Conservation (phyloP, 2,329 filamentous ascomycete genomes). For the Thelonectria discophora region DNA sequence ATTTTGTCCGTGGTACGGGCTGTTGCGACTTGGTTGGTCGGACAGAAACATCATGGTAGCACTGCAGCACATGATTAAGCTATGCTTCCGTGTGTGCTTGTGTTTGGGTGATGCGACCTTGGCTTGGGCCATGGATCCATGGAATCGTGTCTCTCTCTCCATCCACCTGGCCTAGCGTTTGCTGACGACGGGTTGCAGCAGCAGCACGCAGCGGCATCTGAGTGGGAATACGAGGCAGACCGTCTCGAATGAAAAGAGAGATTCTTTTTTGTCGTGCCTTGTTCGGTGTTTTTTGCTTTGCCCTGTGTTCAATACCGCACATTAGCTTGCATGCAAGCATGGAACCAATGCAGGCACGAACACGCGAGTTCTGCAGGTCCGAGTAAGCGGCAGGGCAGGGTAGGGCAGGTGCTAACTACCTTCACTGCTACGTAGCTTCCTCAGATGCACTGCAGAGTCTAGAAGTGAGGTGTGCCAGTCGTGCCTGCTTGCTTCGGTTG, state of each 20-base stretch:
- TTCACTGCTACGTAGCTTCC: too few relatives aligned
- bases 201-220: background rate
- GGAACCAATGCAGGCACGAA: constrained; percentile 16
- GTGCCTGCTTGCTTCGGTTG: too few relatives aligned
- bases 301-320: constrained; percentile 25
- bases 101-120: constrained; percentile 27
- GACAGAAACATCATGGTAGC: constrained; percentile 8
- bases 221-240: constrained; percentile 22
- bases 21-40: constrained; percentile 1
- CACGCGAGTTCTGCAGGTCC: constrained; percentile 15
- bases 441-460: too few relatives aligned
- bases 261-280: background rate
- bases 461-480: too few relatives aligned
- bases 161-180: constrained; percentile 1
- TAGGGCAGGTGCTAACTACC: too few relatives aligned
- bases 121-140: constrained; percentile 23
- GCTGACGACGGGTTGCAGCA: constrained; percentile 12
- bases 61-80: constrained; percentile 2
- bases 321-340: constrained; percentile 9
- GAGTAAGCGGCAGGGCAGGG: background rate
- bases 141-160: too few relatives aligned
- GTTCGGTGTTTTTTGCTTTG: background rate
- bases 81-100: constrained; percentile 18
- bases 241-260: background rate
- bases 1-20: background rate